phyloP scores from a whole-genome alignment of 1,284 basidiomycete genomes.

The Entoloma clypeatum region DNA sequence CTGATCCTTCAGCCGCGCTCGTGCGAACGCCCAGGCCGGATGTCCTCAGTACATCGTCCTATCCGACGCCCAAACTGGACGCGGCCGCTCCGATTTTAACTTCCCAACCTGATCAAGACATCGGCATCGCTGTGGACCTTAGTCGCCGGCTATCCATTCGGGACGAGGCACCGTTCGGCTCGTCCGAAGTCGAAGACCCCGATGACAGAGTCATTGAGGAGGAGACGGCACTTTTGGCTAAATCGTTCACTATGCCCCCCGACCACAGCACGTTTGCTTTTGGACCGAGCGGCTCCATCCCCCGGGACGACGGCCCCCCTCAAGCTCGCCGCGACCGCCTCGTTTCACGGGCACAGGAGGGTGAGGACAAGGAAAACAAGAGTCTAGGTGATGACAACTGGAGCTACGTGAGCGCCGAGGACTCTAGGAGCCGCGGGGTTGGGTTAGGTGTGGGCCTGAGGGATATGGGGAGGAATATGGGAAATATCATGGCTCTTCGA shows the following conservation, averaged over 20 bases:
- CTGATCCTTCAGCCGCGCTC: constrained; percentile 11
- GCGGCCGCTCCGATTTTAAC: constrained; percentile 23
- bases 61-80: constrained; percentile 19
- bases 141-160: constrained; percentile 11
- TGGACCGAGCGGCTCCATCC: too few relatives aligned
- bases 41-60: constrained; percentile 7
- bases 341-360: constrained; percentile 10
- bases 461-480: constrained; percentile 47
- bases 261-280: too few relatives aligned
- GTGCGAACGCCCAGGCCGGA: constrained; percentile 12
- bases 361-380: constrained; percentile 54
- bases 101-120: constrained; percentile 12
- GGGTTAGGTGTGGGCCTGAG: constrained; percentile 43
- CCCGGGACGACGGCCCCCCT: constrained; percentile 3
- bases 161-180: constrained; percentile 7
- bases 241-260: too few relatives aligned
- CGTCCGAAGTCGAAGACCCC: constrained; percentile 2
- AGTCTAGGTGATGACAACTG: constrained; percentile 33
- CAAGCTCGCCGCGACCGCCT: constrained; percentile 4
- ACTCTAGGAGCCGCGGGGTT: constrained; percentile 34
- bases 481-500: constrained; percentile 39
- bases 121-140: constrained; percentile 16
- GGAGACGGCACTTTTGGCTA: background rate
- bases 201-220: constrained; percentile 1
- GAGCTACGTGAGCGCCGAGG: constrained; percentile 33